Percentiles rank a stretch among this genome's conserved stretches.
phyloP scores from a whole-genome alignment of 108 stramenopile species.

The Nitzschia sp. region DNA sequence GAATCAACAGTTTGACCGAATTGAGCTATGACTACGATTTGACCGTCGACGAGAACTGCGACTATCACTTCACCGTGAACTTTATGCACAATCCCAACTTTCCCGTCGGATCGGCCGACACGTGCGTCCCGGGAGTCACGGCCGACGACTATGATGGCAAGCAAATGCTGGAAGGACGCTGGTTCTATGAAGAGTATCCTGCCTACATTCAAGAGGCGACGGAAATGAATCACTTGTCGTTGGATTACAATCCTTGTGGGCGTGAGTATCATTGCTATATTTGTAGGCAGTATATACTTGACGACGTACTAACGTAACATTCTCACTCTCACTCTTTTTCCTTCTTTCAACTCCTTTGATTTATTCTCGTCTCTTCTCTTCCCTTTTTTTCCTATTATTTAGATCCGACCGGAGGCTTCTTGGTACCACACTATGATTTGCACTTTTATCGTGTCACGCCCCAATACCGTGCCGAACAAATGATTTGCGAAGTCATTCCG shows the following conservation, averaged over 20 bases:
- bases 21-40: neutral
- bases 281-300: no score
- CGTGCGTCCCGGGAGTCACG: neutral
- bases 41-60: neutral
- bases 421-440: neutral
- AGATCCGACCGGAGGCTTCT: neutral
- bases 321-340: no score
- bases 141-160: neutral
- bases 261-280: neutral
- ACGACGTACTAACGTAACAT: no score
- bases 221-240: neutral
- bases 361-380: no score
- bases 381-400: neutral
- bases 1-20: neutral
- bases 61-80: neutral
- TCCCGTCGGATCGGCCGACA: neutral
- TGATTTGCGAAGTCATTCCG: neutral
- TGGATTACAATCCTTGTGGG: slow-evolving; percentile 6
- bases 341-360: no score
- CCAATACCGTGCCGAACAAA: neutral
- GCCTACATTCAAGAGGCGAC: neutral
- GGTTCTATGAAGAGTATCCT: neutral
- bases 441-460: neutral
- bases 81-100: neutral
- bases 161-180: neutral